These are phyloP conservation scores for Penicillium antarcticum DNA, from an alignment of 495 filamentous ascomycete species.

Conservation along the genomic window DNA sequence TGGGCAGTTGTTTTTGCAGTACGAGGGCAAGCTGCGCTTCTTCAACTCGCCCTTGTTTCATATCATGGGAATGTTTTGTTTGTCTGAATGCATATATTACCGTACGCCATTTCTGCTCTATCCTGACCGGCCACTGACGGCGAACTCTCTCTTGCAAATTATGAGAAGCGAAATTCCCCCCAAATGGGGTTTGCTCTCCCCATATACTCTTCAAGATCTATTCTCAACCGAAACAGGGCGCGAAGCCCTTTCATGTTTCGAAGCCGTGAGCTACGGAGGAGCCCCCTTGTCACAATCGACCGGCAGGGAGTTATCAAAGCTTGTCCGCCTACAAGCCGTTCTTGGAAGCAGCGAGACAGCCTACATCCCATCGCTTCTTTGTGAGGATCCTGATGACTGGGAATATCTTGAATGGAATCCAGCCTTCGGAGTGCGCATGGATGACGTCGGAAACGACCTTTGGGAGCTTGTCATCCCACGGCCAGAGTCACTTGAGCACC, in stretches of 20 bases:
- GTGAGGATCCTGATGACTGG: conserved; percentile 35
- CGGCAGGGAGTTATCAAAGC: not conserved
- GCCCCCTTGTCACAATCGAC: not conserved
- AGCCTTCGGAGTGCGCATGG: conserved; percentile 38
- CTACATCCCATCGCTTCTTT: not conserved
- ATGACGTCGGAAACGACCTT: conserved; percentile 37
- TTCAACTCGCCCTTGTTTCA: conserved; percentile 8
- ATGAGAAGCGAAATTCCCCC: not conserved
- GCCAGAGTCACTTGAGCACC: conserved; percentile 5
- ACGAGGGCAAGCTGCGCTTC: not conserved
- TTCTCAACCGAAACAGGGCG: not conserved
- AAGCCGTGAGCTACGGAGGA: not conserved
- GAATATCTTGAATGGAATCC: conserved; percentile 48
- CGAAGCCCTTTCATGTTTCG: not conserved
- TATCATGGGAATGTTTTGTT: conserved; percentile 6
- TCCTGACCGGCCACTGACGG: conserved; percentile 7
- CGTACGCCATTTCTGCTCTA: conserved; percentile 7
- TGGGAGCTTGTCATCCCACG: conserved; percentile 41
- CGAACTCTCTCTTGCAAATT: not conserved
- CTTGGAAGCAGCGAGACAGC: conserved; percentile 8
- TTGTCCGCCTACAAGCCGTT: conserved; percentile 1
- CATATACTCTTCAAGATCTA: conserved; percentile 2
- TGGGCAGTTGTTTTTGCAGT: not conserved
- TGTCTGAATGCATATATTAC: conserved; percentile 7
- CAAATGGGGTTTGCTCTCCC: not conserved